Percentiles rank a stretch among this genome's conserved stretches.
phyloP scores from a whole-genome alignment of 371 early-diverging fungal species.

The Dichotomocladium elegans region DNA sequence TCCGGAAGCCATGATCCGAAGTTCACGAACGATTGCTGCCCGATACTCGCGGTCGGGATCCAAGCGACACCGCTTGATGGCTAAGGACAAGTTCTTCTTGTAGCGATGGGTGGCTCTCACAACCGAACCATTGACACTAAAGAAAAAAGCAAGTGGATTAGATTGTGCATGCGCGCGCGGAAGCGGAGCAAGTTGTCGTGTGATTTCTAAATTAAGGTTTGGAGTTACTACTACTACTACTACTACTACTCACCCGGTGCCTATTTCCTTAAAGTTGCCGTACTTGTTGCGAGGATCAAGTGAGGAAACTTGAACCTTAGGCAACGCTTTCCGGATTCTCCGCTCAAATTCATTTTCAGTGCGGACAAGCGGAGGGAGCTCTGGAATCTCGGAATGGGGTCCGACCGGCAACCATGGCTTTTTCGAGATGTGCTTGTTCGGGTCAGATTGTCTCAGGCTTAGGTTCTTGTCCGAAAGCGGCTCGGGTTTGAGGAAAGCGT shows the following conservation, averaged over 20 bases:
- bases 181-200: background rate
- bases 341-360: slow-evolving; percentile 40
- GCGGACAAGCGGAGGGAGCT: slow-evolving; percentile 33
- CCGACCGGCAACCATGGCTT: slow-evolving; percentile 46
- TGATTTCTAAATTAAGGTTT: background rate
- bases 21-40: slow-evolving; percentile 42
- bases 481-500: slow-evolving; percentile 37
- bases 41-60: slow-evolving; percentile 50
- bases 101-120: slow-evolving; percentile 34
- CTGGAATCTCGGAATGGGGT: slow-evolving; percentile 34
- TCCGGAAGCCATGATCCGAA: slow-evolving; percentile 48
- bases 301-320: slow-evolving; percentile 32
- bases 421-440: slow-evolving; percentile 37
- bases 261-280: slow-evolving; percentile 42
- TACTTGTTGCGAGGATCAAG: slow-evolving; percentile 44
- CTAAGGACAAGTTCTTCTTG: slow-evolving; percentile 38
- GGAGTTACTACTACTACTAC: background rate
- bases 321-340: slow-evolving; percentile 39
- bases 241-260: slow-evolving; percentile 38
- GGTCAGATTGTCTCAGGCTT: slow-evolving; percentile 24
- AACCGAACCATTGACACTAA: slow-evolving; percentile 48
- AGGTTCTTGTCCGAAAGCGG: slow-evolving; percentile 18
- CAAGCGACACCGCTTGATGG: slow-evolving; percentile 45
- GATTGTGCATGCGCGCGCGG: background rate
- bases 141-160: background rate